A percentile compares a stretch with the other conserved stretches of the same genome.
phyloP scores from a whole-genome alignment of 805 yeast species.

The Monosporozyma solicola region DNA sequence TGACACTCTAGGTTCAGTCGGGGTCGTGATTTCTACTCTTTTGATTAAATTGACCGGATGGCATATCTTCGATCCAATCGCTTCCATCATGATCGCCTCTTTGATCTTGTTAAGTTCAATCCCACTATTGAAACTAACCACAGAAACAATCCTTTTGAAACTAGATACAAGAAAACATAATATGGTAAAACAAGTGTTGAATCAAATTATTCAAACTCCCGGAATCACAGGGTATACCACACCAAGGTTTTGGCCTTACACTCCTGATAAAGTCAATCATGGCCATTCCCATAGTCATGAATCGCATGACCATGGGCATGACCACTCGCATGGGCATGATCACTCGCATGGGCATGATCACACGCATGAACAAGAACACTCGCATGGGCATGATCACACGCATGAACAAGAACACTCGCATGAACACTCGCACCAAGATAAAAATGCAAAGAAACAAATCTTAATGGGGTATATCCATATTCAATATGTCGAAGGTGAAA shows the following conservation, averaged over 20 bases:
- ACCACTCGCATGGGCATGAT: conserved; percentile 4
- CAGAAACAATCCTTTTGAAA: conserved; percentile 58
- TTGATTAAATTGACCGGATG: conserved; percentile 58
- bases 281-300: conserved; percentile 22
- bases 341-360: conserved; percentile 7
- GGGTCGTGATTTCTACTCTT: conserved; percentile 86
- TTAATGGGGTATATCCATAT: conserved; percentile 76
- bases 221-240: conserved; percentile 82
- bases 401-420: conserved; percentile 2
- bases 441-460: conserved; percentile 21
- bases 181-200: conserved; percentile 51
- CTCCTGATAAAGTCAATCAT: conserved; percentile 22
- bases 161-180: conserved; percentile 53
- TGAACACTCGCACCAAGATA: conserved; percentile 9
- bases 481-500: conserved; percentile 60
- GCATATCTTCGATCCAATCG: conserved; percentile 83
- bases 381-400: too few species aligned
- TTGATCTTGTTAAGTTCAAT: conserved; percentile 74
- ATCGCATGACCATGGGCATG: conserved; percentile 34
- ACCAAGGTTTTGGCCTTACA: conserved; percentile 84
- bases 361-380: conserved; percentile 13
- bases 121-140: conserved; percentile 76
- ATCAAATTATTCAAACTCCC: conserved; percentile 57
- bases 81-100: conserved; percentile 78
- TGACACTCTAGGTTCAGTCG: conserved; percentile 95